Base-by-base conservation (phyloP, 1,139 yeast species). In the Meyerozyma carpophila region DNA sequence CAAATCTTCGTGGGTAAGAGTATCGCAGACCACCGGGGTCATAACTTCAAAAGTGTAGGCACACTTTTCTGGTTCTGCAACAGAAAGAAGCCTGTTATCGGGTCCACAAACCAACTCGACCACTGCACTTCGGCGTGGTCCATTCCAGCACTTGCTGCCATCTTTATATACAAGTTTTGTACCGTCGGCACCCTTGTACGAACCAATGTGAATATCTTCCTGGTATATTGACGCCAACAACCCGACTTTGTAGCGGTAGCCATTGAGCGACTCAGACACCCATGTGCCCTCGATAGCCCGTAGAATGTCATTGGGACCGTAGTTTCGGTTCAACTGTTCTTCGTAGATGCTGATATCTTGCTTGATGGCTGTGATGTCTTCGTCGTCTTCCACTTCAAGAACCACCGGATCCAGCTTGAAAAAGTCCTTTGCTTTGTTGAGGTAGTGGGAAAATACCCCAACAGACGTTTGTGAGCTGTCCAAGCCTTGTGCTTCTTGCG, bases 81-180 rank as follows among this genome's bases (percentile, higher is more conserved):
- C 95, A 3, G 81, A 64, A 26, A 81, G 44, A 27, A 94, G 66
- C 47, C 75, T 70, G 38, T 77, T 68, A 2, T 68, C 65, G 4
- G 67, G 59, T 1, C 95, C 95, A 64, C 99, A 94, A 18, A 69
- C 68, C 47, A 93, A 60, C 25, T 73, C 71, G 3, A 88, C 82
- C 9, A 64, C 65, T 0, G 90, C 91, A 31, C 84, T 76, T 59
- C 99, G 78, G 26, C 69, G 62, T 3, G 98, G 98, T 0, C 98
- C 98, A 59, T 90, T 88, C 97, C 98, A 93, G 63, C 99, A 94
- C 57, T 75, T 76, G 41, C 82, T 82, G n/a, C 99, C 99, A 29
- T 71, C 61, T 5, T 61, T 68, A 57, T 70, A 91, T 39, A 50
- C 47, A 40, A 72, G 50, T 26, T 65, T 62, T 16, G 82, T 61